Conservation (phyloP, 2,329 filamentous ascomycete genomes). For the Trichophyton mentagrophytes region DNA sequence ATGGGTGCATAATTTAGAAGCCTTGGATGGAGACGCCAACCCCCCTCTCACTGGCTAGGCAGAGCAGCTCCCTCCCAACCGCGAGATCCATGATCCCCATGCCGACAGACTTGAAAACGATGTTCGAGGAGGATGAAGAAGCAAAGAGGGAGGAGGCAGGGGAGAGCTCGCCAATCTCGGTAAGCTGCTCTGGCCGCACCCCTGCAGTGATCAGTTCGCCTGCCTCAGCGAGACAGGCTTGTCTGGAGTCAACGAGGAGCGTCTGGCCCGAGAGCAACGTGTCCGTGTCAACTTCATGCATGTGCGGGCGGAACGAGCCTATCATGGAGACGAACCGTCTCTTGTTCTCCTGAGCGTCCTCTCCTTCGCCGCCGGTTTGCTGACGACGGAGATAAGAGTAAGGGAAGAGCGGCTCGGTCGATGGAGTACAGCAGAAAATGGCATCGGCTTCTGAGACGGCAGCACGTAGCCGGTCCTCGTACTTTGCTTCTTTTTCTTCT, state of each 20-base stretch:
- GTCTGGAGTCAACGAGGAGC: conserved; percentile 51
- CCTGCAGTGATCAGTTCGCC: conserved; percentile 35
- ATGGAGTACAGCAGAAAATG: conserved; percentile 40
- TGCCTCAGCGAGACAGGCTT: conserved; percentile 35
- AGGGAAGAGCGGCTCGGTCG: conserved; percentile 33
- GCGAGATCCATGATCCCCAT: conserved; percentile 41
- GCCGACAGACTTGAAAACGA: conserved; percentile 41
- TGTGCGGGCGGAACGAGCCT: conserved; percentile 43
- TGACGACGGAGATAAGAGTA: conserved; percentile 22
- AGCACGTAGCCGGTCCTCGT: conserved; percentile 18
- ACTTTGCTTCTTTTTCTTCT: not conserved
- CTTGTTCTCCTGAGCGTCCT: conserved; percentile 6
- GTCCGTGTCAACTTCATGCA: conserved; percentile 38
- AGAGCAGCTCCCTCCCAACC: conserved; percentile 31
- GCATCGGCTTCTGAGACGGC: conserved; percentile 28
- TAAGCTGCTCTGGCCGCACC: conserved; percentile 25
- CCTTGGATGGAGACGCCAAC: conserved; percentile 27
- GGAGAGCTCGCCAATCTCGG: conserved; percentile 34
- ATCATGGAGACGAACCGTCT: conserved; percentile 39
- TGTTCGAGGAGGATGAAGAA: conserved; percentile 4
- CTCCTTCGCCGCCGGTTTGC: not conserved
- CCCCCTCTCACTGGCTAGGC: conserved; percentile 22
- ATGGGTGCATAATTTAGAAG: conserved; percentile 20
- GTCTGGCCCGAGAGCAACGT: conserved; percentile 44
- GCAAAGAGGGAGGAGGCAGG: not conserved